Conservation (phyloP, 192 early-diverging fungal genomes). For the Funneliformis geosporum region DNA sequence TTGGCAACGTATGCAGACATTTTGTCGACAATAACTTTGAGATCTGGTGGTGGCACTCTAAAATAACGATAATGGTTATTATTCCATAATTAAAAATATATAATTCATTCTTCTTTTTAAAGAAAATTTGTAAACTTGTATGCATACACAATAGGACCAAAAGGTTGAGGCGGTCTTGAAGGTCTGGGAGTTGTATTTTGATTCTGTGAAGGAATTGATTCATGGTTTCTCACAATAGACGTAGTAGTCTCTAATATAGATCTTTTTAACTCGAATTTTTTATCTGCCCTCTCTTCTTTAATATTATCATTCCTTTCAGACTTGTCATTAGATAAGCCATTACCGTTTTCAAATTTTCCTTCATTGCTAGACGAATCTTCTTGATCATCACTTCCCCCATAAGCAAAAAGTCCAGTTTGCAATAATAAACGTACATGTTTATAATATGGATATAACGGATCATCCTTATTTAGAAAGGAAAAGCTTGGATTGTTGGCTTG, state of each 20-base stretch:
- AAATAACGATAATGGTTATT: background rate
- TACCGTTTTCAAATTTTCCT: background rate
- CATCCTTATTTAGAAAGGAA: slow-evolving; percentile 62
- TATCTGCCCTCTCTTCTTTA: background rate
- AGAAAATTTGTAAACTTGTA: background rate
- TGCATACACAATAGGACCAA: slow-evolving; percentile 21
- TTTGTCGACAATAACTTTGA: slow-evolving; percentile 44
- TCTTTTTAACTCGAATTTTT: background rate
- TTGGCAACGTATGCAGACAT: slow-evolving; percentile 47
- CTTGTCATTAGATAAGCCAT: background rate
- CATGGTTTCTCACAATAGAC: background rate
- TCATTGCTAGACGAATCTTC: slow-evolving; percentile 26
- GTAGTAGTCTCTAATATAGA: background rate
- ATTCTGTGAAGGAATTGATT: background rate
- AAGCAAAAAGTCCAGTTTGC: slow-evolving; percentile 60
- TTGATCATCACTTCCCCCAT: slow-evolving; percentile 41
- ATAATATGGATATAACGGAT: slow-evolving; percentile 70
- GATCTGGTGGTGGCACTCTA: slow-evolving; percentile 31
- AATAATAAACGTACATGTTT: slow-evolving; percentile 64
- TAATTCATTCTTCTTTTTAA: background rate
- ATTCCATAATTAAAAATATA: background rate
- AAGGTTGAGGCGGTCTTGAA: background rate
- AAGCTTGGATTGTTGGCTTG: slow-evolving; percentile 73
- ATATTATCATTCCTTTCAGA: background rate
- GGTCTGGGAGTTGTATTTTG: background rate